Evolutionary conservation across 2,329 filamentous ascomycete species (phyloP).

Genomic region (Myriosclerotinia duriaeana): DNA sequence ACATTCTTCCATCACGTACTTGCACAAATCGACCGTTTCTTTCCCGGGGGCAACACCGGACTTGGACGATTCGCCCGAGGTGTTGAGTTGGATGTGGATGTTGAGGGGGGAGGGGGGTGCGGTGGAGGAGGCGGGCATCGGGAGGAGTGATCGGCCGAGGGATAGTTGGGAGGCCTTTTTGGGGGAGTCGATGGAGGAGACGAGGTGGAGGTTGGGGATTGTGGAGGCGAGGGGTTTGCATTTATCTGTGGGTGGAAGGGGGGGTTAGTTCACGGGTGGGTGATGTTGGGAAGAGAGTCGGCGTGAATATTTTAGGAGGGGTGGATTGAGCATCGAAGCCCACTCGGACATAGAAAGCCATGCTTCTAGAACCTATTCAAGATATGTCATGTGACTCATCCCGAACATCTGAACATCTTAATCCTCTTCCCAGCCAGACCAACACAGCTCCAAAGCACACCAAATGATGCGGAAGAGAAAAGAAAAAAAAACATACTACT

Average conservation of each 20-base stretch:
- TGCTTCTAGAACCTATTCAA: not conserved
- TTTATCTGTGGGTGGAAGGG: slow-evolving; percentile 62
- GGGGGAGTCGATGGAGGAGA: slow-evolving; percentile 81
- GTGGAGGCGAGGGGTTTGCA: slow-evolving; percentile 79
- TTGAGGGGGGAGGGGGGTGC: slow-evolving; percentile 40
- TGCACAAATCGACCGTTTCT: slow-evolving; percentile 63
- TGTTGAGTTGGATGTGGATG: slow-evolving; percentile 94
- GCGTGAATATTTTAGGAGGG: rapidly evolving
- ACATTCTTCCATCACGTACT: slow-evolving; percentile 67
- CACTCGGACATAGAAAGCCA: not conserved
- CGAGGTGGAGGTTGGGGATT: slow-evolving; percentile 85
- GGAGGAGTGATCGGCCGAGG: slow-evolving; percentile 66
- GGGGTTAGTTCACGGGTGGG: not conserved
- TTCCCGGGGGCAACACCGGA: slow-evolving; percentile 72
- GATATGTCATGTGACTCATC: slow-evolving; percentile 16
- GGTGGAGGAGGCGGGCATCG: slow-evolving; percentile 38
- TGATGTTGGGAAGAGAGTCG: not conserved
- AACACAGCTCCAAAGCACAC: too few relatives aligned
- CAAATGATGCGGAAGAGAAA: too few relatives aligned
- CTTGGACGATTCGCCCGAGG: slow-evolving; percentile 82
- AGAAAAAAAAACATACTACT: slow-evolving; percentile 52
- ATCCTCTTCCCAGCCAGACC: too few relatives aligned
- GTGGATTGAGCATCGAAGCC: not conserved
- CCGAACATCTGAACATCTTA: not conserved
- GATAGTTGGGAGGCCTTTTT: slow-evolving; percentile 88